A percentile compares a stretch with the other conserved stretches of the same genome.
phyloP scores from a whole-genome alignment of 2,329 filamentous ascomycete genomes.

The Chaetomium globosum region DNA sequence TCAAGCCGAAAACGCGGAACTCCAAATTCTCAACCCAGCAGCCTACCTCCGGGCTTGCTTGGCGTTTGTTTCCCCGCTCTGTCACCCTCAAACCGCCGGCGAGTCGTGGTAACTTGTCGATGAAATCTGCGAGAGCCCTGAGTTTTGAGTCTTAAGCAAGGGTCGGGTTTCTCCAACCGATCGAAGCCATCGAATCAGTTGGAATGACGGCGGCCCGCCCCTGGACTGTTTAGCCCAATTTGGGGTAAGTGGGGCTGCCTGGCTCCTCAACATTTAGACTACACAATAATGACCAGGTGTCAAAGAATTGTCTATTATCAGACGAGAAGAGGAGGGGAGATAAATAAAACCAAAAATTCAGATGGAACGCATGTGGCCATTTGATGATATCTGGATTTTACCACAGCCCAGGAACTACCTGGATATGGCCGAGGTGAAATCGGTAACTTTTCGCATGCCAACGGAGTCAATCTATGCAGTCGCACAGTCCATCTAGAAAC shows the following conservation, averaged over 20 bases:
- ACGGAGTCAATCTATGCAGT: not conserved
- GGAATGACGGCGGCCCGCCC: not conserved
- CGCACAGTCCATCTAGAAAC: not conserved
- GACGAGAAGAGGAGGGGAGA: no score
- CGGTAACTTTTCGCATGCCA: not conserved
- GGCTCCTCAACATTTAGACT: not conserved
- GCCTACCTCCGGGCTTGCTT: not conserved
- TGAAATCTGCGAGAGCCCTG: not conserved
- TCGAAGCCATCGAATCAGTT: not conserved
- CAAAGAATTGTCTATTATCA: no score
- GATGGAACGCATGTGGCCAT: no score
- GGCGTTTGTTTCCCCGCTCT: not conserved
- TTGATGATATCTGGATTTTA: no score
- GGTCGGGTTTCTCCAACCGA: not conserved
- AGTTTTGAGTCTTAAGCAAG: not conserved
- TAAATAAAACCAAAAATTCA: not conserved
- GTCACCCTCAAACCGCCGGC: not conserved
- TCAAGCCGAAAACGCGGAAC: constrained; percentile 21
- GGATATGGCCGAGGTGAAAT: not conserved
- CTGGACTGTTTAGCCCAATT: not conserved
- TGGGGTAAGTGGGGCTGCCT: not conserved
- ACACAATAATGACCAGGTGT: not conserved
- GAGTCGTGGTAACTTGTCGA: not conserved
- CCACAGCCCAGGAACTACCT: not conserved
- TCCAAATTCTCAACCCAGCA: constrained; percentile 13